Conservation (phyloP, 1,284 basidiomycete species). For the Tilletiaria anomala region DNA sequence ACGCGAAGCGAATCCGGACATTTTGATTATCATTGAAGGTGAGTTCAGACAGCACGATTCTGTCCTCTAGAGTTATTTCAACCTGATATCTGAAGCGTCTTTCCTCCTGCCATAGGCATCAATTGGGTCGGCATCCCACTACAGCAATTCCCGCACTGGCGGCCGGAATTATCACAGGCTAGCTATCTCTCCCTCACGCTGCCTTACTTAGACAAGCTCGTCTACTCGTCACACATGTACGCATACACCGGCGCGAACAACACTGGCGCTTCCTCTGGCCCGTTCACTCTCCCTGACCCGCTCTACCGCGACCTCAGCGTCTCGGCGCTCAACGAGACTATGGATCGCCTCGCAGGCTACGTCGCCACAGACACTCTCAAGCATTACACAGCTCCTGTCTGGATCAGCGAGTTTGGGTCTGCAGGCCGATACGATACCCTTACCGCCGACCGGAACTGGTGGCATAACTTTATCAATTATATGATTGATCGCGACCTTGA, state of each 20-base stretch:
- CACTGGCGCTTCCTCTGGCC: slow-evolving; percentile 3
- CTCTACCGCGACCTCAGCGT: slow-evolving; percentile 4
- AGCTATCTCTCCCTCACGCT: slow-evolving; percentile 4
- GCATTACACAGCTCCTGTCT: slow-evolving; percentile 8
- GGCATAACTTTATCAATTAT: slow-evolving; percentile 2
- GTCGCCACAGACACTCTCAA: slow-evolving; percentile 2
- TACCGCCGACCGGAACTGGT: slow-evolving; percentile 4
- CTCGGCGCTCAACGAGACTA: background rate
- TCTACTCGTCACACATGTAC: slow-evolving; percentile 8
- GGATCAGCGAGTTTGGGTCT: slow-evolving; percentile 7
- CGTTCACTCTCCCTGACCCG: slow-evolving; percentile 1
- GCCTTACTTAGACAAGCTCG: slow-evolving; percentile 7
- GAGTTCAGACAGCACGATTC: background rate
- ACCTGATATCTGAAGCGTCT: too few relatives aligned
- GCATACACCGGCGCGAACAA: slow-evolving; percentile 7
- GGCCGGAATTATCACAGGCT: slow-evolving; percentile 5
- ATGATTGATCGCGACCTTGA: slow-evolving; percentile 4
- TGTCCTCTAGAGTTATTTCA: too few relatives aligned
- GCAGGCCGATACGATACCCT: slow-evolving; percentile 2
- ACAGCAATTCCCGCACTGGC: slow-evolving; percentile 1
- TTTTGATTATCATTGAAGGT: slow-evolving; percentile 8
- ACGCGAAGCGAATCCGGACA: slow-evolving; percentile 5
- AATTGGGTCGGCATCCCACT: slow-evolving; percentile 9
- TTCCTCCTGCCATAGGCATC: slow-evolving; percentile 1
- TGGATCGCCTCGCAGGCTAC: slow-evolving; percentile 3